Percentiles rank a stretch among this genome's conserved stretches.
phyloP scores from a whole-genome alignment of 1,139 yeast species.

The Sugiyamaella japonica region DNA sequence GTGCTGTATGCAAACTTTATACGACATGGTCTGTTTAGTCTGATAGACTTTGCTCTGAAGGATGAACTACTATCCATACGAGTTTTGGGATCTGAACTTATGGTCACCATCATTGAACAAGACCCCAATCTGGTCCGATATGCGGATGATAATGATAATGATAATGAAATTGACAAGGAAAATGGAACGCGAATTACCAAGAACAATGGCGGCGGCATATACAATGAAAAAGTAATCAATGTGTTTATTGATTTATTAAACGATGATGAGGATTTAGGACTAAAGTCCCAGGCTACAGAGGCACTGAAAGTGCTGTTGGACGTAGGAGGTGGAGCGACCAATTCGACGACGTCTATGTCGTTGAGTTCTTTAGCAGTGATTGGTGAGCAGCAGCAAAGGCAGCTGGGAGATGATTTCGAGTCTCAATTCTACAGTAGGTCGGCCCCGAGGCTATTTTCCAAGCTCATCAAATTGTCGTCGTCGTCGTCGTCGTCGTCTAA shows the following conservation, averaged over 20 bases:
- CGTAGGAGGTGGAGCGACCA: constrained; percentile 10
- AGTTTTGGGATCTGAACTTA: constrained; percentile 76
- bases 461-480: constrained; percentile 11
- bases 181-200: background rate
- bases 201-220: background rate
- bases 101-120: constrained; percentile 80
- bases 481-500: constrained; percentile 16
- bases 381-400: background rate
- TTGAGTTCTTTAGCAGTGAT: background rate
- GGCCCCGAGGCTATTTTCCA: constrained; percentile 28
- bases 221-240: constrained; percentile 47
- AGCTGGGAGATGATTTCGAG: constrained; percentile 16
- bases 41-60: constrained; percentile 69
- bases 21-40: constrained; percentile 65
- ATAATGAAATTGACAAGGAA: constrained; percentile 3
- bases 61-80: constrained; percentile 55
- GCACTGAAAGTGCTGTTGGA: constrained; percentile 74
- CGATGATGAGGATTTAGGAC: constrained; percentile 65
- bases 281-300: constrained; percentile 80
- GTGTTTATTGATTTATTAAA: constrained; percentile 63
- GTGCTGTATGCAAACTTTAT: constrained; percentile 66
- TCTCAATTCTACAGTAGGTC: constrained; percentile 28
- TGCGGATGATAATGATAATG: constrained; percentile 13
- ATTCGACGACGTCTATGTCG: constrained; percentile 4
- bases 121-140: constrained; percentile 62